A percentile compares a stretch with the other conserved stretches of the same genome.
phyloP scores from a whole-genome alignment of 441 rosid genomes.

The Eutrema salsugineum region DNA sequence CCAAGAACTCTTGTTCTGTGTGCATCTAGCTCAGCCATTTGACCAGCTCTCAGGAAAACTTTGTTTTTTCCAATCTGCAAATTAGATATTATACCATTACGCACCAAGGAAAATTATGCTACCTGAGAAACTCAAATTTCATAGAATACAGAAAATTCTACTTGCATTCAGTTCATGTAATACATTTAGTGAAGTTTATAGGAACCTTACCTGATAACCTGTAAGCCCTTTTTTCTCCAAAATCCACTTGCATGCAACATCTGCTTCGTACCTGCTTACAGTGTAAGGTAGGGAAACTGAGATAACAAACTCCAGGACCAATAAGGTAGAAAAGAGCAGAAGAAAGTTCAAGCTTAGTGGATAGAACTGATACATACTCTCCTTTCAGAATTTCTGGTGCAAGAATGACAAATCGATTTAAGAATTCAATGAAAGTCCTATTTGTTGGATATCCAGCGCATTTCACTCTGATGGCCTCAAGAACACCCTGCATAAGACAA shows the following conservation, averaged over 20 bases:
- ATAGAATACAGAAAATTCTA: not conserved
- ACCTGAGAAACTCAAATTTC: constrained; percentile 1
- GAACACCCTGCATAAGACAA: constrained; percentile 68
- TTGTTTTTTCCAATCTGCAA: constrained; percentile 79
- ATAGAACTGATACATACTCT: constrained; percentile 45
- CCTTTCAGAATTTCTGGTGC: constrained; percentile 60
- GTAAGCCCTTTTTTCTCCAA: constrained; percentile 63
- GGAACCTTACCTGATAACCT: constrained; percentile 63
- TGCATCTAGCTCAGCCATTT: constrained; percentile 87
- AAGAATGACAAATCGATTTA: constrained; percentile 59
- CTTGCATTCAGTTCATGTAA: not conserved
- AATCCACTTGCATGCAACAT: constrained; percentile 71
- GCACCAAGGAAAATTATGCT: not conserved
- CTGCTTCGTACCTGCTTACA: constrained; percentile 60
- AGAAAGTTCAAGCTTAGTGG: not conserved
- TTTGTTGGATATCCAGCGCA: constrained; percentile 83
- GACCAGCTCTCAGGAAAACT: constrained; percentile 81
- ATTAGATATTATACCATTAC: constrained; percentile 17
- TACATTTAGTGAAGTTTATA: not conserved
- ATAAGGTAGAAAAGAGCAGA: constrained; percentile 6
- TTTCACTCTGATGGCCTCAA: constrained; percentile 90
- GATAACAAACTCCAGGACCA: constrained; percentile 18
- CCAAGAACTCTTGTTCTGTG: constrained; percentile 48
- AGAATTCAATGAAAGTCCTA: constrained; percentile 68
- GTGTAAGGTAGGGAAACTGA: constrained; percentile 21